Base-by-base conservation (phyloP, 306 rosid genomes). In the Glycine tomentella region DNA sequence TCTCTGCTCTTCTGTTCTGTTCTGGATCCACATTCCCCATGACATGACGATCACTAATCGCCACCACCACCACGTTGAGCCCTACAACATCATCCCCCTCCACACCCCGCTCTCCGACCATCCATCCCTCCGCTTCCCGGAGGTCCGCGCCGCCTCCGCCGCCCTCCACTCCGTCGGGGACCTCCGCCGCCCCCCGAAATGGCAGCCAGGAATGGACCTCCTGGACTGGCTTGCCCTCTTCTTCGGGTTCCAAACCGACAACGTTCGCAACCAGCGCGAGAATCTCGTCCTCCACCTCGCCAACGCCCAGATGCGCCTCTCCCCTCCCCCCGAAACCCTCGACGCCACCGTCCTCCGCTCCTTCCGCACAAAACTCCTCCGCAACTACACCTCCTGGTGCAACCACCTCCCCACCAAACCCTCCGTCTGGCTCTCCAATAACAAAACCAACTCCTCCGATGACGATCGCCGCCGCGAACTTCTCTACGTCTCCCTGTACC, bases 271-370 rank as follows among this genome's bases (percentile, higher is more conserved):
- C 88, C 98, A 94, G 81, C 87, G 98, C 40, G 97, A 94, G 82
- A 97, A 94, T 76, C 84, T 94, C 8, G 84, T 94, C 9, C 98
- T 94, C 74, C 98, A 94, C 86, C 90, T 94, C 46, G 97, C 97
- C 74, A 94, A 94, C 72, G 88, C 91, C 36, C 97, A 94, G 90
- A 92, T 94, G 98, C 95, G 97, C 15, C 88, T 92, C 69, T 79
- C 78, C 2, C 90, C 97, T 74, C 90, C 97, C 0, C 92, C 97
- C 0, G 97, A 92, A 73, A 84, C 87, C 82, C 87, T 89, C 80
- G 95, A 94, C 73, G 66, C 78, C 61, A 3, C 67, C 75, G 92
- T 92, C 70, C 70, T 92, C 65, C 90, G 91, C 16, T 82, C 82
- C 33, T 94, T 92, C 86, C 89, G 93, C 7, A 74, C 48, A 75